Percentiles rank a stretch among this genome's conserved stretches.
phyloP scores from a whole-genome alignment of 2,329 filamentous ascomycete species.

The Sclerotinia glacialis region DNA sequence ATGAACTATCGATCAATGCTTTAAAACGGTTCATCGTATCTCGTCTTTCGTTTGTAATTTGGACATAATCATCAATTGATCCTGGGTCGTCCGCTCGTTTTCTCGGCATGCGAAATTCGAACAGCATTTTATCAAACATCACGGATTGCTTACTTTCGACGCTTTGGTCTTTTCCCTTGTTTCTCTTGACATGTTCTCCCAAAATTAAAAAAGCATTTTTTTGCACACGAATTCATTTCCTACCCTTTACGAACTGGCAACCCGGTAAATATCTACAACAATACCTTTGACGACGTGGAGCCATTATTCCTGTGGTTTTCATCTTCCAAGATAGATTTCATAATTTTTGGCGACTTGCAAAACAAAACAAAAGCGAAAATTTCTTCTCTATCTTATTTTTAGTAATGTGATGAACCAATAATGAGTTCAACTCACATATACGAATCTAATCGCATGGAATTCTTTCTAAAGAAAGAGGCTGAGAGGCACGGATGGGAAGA shows the following conservation, averaged over 20 bases:
- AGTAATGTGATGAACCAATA: conserved; percentile 21
- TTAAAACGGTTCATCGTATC: conserved; percentile 35
- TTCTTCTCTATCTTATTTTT: conserved; percentile 19
- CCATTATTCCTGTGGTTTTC: conserved; percentile 22
- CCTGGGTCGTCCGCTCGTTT: conserved; percentile 34
- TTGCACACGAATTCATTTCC: conserved; percentile 38
- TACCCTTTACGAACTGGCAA: conserved; percentile 39
- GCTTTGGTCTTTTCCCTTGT: conserved; percentile 36
- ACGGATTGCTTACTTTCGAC: conserved; percentile 37
- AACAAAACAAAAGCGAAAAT: conserved; percentile 8
- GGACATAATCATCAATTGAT: conserved; percentile 35
- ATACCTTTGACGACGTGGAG: conserved; percentile 36
- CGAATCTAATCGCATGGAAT: conserved; percentile 32
- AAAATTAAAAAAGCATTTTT: conserved; percentile 30
- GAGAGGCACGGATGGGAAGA: conserved; percentile 28
- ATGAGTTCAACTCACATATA: conserved; percentile 21
- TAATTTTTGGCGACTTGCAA: conserved; percentile 12
- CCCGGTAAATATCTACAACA: conserved; percentile 38
- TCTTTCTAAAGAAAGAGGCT: conserved; percentile 9
- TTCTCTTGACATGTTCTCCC: conserved; percentile 32
- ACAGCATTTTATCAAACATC: conserved; percentile 27
- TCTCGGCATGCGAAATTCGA: conserved; percentile 35
- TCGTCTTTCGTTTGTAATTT: conserved; percentile 35
- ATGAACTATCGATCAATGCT: conserved; percentile 37
- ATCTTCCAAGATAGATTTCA: conserved; percentile 20